Conservation (phyloP, 257 asterid genomes). For the Nicotiana noctiflora region DNA sequence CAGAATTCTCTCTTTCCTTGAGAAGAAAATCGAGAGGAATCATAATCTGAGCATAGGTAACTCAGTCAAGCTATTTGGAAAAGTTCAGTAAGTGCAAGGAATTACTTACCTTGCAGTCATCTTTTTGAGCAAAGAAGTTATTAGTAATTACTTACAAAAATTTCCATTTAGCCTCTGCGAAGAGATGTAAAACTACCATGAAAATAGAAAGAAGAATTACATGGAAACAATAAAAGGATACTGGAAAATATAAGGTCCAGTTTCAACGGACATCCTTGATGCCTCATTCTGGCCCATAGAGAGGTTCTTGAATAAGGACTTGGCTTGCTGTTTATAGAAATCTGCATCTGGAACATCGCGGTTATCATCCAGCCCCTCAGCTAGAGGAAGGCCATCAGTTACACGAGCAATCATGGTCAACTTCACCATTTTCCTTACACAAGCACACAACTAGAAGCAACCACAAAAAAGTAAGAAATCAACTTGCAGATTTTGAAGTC, state of each 20-base stretch:
- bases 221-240: conserved; percentile 46
- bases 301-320: conserved; percentile 77
- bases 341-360: conserved; percentile 84
- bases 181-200: background rate
- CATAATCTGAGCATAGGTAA: background rate
- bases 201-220: background rate
- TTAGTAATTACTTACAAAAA: background rate
- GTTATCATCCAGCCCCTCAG: conserved; percentile 91
- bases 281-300: conserved; percentile 79
- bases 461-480: background rate
- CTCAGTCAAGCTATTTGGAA: background rate
- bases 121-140: background rate
- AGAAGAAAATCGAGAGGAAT: background rate
- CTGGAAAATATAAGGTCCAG: conserved; percentile 90
- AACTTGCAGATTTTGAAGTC: background rate
- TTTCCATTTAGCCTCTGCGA: background rate
- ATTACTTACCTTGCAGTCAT: background rate
- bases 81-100: background rate
- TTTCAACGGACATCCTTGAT: conserved; percentile 91
- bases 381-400: conserved; percentile 90
- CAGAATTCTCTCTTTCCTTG: background rate
- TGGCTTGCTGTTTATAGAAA: conserved; percentile 81
- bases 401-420: conserved; percentile 95
- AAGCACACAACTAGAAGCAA: conserved; percentile 11
- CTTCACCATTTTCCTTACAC: conserved; percentile 63